Conservation (phyloP, 2,329 filamentous ascomycete genomes). For the Coniochaeta sp. region DNA sequence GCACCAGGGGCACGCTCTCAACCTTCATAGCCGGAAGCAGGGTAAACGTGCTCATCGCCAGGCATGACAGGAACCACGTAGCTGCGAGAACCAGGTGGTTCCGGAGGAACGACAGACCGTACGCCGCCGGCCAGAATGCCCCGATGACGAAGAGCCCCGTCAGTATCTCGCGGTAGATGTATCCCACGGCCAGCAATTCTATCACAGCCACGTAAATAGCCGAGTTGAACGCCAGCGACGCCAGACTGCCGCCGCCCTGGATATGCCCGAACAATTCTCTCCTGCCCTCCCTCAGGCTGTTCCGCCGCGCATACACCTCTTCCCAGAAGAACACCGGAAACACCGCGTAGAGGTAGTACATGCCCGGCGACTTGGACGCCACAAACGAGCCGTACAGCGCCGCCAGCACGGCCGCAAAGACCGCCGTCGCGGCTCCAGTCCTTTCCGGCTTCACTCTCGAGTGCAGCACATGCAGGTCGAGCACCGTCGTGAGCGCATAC, state of each 20-base stretch:
- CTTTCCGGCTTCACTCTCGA: conserved; percentile 58
- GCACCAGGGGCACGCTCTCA: conserved; percentile 69
- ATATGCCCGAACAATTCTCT: conserved; percentile 64
- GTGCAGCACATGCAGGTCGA: conserved; percentile 81
- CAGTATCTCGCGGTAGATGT: conserved; percentile 83
- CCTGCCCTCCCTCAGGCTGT: conserved; percentile 60
- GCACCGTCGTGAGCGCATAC: conserved; percentile 81
- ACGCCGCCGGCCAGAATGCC: conserved; percentile 68
- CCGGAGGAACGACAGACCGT: conserved; percentile 66
- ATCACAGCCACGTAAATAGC: conserved; percentile 67
- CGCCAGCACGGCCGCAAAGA: conserved; percentile 72
- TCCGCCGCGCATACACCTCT: conserved; percentile 75
- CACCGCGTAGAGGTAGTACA: conserved; percentile 86
- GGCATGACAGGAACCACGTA: conserved; percentile 71
- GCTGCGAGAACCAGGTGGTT: conserved; percentile 55
- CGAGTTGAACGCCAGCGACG: conserved; percentile 56
- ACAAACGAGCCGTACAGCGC: conserved; percentile 72
- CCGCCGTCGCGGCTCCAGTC: conserved; percentile 47
- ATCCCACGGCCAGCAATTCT: conserved; percentile 79
- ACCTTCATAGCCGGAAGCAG: conserved; percentile 79
- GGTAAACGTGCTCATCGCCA: conserved; percentile 85
- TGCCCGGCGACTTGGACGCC: conserved; percentile 68
- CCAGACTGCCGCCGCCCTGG: conserved; percentile 47
- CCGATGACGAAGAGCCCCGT: conserved; percentile 72
- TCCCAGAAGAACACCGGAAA: conserved; percentile 98